Evolutionary conservation across 2,329 filamentous ascomycete species (phyloP).

Genomic region (Knufia petricola): DNA sequence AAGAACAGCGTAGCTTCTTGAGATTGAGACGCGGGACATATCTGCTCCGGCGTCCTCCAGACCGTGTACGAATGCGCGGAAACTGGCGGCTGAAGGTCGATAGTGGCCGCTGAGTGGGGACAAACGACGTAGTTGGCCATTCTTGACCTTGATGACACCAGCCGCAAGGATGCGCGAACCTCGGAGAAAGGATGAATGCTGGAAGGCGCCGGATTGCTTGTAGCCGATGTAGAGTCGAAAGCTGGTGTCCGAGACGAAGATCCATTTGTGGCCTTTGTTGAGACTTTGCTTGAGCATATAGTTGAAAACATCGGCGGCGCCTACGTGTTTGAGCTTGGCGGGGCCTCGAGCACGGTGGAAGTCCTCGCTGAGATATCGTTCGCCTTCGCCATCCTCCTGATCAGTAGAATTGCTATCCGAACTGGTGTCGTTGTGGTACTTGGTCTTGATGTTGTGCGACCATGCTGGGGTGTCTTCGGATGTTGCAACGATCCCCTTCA

Average conservation of each 20-base stretch:
- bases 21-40: constrained; percentile 67
- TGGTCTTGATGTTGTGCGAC: constrained; percentile 27
- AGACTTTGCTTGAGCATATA: constrained; percentile 63
- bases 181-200: constrained; percentile 82
- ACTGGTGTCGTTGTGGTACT: constrained; percentile 17
- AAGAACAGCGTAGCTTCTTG: constrained; percentile 70
- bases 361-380: constrained; percentile 56
- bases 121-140: constrained; percentile 64
- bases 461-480: constrained; percentile 53
- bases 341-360: constrained; percentile 52
- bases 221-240: constrained; percentile 78
- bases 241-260: constrained; percentile 76
- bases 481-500: constrained; percentile 59
- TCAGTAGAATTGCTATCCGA: constrained; percentile 25
- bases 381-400: constrained; percentile 38
- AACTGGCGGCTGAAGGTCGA: constrained; percentile 71
- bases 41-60: constrained; percentile 67
- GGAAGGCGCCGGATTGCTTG: constrained; percentile 79
- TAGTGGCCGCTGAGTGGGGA: constrained; percentile 70
- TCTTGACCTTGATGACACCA: constrained; percentile 73
- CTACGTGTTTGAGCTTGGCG: constrained; percentile 56
- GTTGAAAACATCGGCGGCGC: constrained; percentile 64
- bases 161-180: constrained; percentile 73
- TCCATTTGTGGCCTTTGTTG: constrained; percentile 83
- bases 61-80: constrained; percentile 67